Conservation (phyloP, 2,329 filamentous ascomycete genomes). For the Paraphaeosphaeria minitans region DNA sequence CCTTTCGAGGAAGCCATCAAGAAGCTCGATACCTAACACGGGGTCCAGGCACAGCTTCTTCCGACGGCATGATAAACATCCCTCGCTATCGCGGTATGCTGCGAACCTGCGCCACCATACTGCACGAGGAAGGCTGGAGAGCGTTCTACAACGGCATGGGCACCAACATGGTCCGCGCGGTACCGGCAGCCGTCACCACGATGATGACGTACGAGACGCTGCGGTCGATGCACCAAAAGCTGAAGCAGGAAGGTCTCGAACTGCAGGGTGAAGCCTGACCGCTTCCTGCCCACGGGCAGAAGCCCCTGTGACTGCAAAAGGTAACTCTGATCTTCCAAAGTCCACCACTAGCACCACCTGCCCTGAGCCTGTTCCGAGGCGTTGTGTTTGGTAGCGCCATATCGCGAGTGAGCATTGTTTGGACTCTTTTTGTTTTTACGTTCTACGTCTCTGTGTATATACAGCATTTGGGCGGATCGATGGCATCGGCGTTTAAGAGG, state of each 20-base stretch:
- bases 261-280: constrained; percentile 25
- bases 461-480: constrained; percentile 16
- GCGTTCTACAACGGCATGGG: constrained; percentile 98
- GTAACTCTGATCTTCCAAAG: neutral
- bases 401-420: constrained; percentile 24
- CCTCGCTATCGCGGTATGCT: constrained; percentile 76
- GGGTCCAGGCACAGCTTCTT: constrained; percentile 54
- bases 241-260: constrained; percentile 59
- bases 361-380: constrained; percentile 9
- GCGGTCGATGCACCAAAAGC: constrained; percentile 55
- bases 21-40: constrained; percentile 50
- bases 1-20: constrained; percentile 49
- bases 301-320: neutral
- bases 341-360: neutral
- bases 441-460: constrained; percentile 21
- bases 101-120: constrained; percentile 81
- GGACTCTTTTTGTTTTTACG: constrained; percentile 3
- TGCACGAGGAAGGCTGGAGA: constrained; percentile 90
- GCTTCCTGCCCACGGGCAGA: neutral
- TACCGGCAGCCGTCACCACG: constrained; percentile 94
- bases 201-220: constrained; percentile 95
- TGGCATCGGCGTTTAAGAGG: constrained; percentile 13
- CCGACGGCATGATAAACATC: constrained; percentile 62
- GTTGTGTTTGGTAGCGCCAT: constrained; percentile 24
- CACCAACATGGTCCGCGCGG: constrained; percentile 94